phyloP scores from a whole-genome alignment of 768 basidiomycete species.

The Auriculariales sp. region DNA sequence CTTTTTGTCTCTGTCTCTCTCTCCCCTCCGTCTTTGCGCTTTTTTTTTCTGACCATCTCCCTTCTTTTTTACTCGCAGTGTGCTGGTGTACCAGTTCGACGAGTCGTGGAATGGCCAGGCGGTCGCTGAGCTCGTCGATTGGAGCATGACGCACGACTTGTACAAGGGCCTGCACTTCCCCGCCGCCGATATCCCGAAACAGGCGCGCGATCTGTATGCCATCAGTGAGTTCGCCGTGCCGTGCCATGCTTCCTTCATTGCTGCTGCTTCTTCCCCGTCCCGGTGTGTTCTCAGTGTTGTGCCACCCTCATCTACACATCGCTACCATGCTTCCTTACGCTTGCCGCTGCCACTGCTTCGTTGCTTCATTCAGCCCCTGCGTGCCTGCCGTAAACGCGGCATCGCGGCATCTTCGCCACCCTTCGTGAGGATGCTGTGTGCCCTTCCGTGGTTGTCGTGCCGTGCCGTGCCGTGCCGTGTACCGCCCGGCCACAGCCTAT shows the following conservation, averaged over 20 bases:
- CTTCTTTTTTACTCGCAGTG: too few species aligned
- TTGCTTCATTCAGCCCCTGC: too few species aligned
- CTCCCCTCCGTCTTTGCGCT: too few species aligned
- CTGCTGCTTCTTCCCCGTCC: too few species aligned
- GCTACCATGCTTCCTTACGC: background rate
- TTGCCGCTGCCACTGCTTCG: too few species aligned
- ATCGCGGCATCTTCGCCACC: too few species aligned
- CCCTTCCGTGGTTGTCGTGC: background rate
- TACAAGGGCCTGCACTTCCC: constrained; percentile 63
- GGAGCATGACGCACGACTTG: constrained; percentile 56
- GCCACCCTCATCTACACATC: background rate
- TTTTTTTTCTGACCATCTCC: too few species aligned
- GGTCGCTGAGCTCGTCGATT: constrained; percentile 69
- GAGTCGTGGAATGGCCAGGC: constrained; percentile 67
- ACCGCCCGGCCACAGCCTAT: too few species aligned
- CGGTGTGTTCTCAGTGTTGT: background rate
- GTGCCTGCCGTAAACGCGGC: too few species aligned
- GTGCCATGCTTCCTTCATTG: background rate
- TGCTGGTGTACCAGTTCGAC: constrained; percentile 73
- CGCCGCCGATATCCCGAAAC: constrained; percentile 51
- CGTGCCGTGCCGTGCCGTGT: background rate
- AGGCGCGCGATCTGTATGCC: constrained; percentile 54
- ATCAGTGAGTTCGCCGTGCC: constrained; percentile 30
- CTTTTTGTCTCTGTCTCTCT: too few species aligned
- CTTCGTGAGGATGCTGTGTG: too few species aligned